These are phyloP conservation scores for Fusarium sp. DNA, from an alignment of 2,329 filamentous ascomycete species.

Conservation along the genomic window DNA sequence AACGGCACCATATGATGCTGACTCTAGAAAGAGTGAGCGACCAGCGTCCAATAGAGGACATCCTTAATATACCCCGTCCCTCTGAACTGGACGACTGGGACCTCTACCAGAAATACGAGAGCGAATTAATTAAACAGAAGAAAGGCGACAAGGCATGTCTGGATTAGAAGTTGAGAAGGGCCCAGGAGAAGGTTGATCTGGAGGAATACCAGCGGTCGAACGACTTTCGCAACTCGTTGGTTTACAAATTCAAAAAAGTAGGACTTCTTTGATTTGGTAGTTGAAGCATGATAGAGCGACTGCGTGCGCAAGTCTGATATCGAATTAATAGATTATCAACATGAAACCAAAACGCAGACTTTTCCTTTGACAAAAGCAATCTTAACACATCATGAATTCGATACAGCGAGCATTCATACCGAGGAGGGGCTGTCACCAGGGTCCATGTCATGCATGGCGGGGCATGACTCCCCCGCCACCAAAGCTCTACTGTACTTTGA, in stretches of 20 bases:
- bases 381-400: too few species aligned
- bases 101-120: constrained; percentile 62
- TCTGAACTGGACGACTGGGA: constrained; percentile 69
- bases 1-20: constrained; percentile 59
- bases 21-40: constrained; percentile 59
- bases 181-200: constrained; percentile 47
- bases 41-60: constrained; percentile 58
- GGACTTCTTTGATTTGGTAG: constrained; percentile 1
- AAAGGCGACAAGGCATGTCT: constrained; percentile 56
- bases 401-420: too few species aligned
- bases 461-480: constrained; percentile 33
- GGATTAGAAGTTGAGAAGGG: constrained; percentile 56
- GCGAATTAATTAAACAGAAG: constrained; percentile 55
- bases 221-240: constrained; percentile 45
- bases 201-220: constrained; percentile 48
- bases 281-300: constrained; percentile 2
- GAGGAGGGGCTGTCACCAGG: constrained; percentile 6
- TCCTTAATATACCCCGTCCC: constrained; percentile 62
- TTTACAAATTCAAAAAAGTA: constrained; percentile 22
- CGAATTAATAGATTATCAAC: constrained; percentile 9
- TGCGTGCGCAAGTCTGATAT: not conserved
- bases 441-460: constrained; percentile 28
- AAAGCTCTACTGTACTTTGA: constrained; percentile 1
- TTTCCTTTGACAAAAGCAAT: too few species aligned
- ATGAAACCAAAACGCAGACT: not conserved